Percentiles rank a stretch among this genome's conserved stretches.
phyloP scores from a whole-genome alignment of 169 alveolate genomes.

The Plasmodium fragile region DNA sequence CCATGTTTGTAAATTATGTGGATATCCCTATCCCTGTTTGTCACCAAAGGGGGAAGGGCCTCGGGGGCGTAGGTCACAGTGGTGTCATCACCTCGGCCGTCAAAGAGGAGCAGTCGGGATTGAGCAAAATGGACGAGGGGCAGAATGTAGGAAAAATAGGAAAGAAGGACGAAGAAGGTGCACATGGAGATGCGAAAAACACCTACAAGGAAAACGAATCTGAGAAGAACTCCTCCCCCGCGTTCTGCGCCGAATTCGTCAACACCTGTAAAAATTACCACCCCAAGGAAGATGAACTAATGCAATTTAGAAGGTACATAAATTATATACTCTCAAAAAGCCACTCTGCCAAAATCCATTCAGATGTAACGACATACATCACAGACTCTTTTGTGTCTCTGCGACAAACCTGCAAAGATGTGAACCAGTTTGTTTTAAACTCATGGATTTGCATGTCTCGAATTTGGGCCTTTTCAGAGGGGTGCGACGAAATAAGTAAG shows the following conservation, averaged over 20 bases:
- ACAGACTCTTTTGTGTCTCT: conserved; percentile 58
- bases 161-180: neutral
- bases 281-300: conserved; percentile 56
- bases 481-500: conserved; percentile 42
- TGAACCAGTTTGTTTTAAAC: conserved; percentile 69
- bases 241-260: conserved; percentile 42
- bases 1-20: conserved; percentile 60
- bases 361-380: conserved; percentile 44
- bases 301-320: conserved; percentile 75
- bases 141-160: neutral
- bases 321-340: conserved; percentile 73
- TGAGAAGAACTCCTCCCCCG: neutral
- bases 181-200: neutral
- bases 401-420: conserved; percentile 52
- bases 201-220: neutral
- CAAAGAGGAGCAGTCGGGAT: neutral
- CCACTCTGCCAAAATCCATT: conserved; percentile 51
- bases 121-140: neutral
- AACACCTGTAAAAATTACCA: conserved; percentile 32
- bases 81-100: neutral
- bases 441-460: conserved; percentile 74
- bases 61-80: neutral
- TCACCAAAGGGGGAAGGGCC: neutral
- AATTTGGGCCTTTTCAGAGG: conserved; percentile 75
- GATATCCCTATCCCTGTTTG: conserved; percentile 51